Percentiles rank a stretch among this genome's conserved stretches.
phyloP scores from a whole-genome alignment of 176 grass and related monocot genomes.

The Neostapfia colusana region DNA sequence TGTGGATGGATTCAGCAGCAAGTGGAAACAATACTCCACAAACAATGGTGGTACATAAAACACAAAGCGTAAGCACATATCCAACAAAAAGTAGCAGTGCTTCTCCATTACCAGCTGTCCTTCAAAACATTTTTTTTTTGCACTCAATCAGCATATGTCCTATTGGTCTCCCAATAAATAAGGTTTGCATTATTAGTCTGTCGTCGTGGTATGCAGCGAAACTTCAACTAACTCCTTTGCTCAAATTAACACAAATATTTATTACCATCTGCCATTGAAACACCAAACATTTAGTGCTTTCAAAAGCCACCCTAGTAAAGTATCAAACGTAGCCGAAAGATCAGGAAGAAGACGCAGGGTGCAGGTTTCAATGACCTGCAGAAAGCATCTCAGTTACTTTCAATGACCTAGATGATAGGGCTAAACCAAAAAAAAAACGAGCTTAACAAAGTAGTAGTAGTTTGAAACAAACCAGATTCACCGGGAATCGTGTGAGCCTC shows the following conservation, averaged over 20 bases:
- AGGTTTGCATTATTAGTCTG: not conserved
- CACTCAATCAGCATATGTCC: not conserved
- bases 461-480: constrained; percentile 18
- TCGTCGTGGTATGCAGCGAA: not conserved
- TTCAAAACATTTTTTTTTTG: not conserved
- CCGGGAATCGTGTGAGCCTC: constrained; percentile 39
- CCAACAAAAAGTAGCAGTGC: not conserved
- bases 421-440: constrained; percentile 12
- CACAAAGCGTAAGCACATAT: not conserved
- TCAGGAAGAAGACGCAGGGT: not conserved
- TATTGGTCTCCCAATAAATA: not conserved
- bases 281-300: not conserved
- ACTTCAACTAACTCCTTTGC: not conserved
- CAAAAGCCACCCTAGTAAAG: not conserved
- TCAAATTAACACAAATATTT: no score
- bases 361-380: constrained; percentile 9
- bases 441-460: not conserved
- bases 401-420: not conserved
- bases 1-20: not conserved
- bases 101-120: not conserved
- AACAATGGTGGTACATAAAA: not conserved
- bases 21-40: not conserved
- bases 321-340: not conserved
- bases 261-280: no score
- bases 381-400: no score